Evolutionary conservation across 495 filamentous ascomycete genomes (phyloP), one percentile per base, ranked within the genome.

Genomic region (Podospora australis): DNA sequence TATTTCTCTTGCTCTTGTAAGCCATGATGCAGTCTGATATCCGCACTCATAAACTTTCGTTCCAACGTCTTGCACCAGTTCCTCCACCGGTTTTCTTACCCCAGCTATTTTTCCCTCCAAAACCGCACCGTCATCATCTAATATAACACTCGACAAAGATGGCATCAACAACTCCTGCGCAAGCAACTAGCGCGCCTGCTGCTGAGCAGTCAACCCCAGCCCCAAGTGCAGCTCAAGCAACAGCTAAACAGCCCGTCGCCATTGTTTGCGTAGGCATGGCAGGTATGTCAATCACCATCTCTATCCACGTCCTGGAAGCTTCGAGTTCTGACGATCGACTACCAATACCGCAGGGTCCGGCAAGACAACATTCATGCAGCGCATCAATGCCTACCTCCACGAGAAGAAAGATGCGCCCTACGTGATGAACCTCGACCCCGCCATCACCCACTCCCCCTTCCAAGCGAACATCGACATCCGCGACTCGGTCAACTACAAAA

Each of bases 251-350:
- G 50, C 75, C 77, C 17, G 69, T 73, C 30, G 85, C 86, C 48
- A 82, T 98, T 53, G 88, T 98, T 56, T 96, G 91, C 69, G 80
- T 98, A 10, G 92, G 92, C 73, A 97, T 98, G 92, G 92, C 92
- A 55, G 89, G 86, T 74, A 59, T 28, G 62, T 60, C 30, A 39
- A 11, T 42, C 35, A n/a, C 10, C 2, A 22, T 21, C 19, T 35
- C 24, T 20, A 9, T 30, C 39, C 39, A 25, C 42, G 25, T 16
- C n/a, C 49, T 56, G 21, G 48, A 55, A 19, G 4, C 24, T 34
- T 25, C 13, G 34, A 16, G 26, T 21, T 29, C 17, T 39, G 17
- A 36, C 34, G 34, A 6, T 28, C 23, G 10, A 23, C 23, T 43
- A 23, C 40, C 20, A 23, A 10, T 3, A 21, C n/a, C 8, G 14